Evolutionary conservation across 2,329 filamentous ascomycete species (phyloP).

Genomic region (Ceratocystis albifundus): DNA sequence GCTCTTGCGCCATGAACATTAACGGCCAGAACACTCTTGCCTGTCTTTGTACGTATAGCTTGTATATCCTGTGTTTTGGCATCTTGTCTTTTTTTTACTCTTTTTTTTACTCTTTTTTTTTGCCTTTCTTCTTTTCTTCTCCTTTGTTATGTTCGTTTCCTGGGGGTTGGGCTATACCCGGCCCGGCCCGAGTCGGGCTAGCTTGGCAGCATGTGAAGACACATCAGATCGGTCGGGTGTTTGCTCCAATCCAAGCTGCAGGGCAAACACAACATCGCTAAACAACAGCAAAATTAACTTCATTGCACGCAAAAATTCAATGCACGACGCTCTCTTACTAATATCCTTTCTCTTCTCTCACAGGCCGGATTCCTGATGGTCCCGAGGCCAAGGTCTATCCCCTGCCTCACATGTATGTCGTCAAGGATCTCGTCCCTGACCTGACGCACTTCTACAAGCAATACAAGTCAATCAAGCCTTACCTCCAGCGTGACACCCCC

Average conservation of each 20-base stretch:
- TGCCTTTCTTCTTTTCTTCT: too few species aligned
- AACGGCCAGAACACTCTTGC: constrained; percentile 96
- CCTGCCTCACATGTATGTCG: constrained; percentile 94
- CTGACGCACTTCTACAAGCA: constrained; percentile 99
- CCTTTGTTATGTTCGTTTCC: neutral
- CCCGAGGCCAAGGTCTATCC: constrained; percentile 92
- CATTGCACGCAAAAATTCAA: too few species aligned
- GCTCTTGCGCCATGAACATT: constrained; percentile 99
- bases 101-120: too few species aligned
- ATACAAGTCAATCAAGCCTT: constrained; percentile 99
- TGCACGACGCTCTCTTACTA: neutral
- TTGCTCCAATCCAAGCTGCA: neutral
- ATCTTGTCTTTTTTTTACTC: neutral
- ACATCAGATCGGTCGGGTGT: neutral
- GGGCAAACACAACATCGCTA: neutral
- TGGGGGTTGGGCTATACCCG: neutral
- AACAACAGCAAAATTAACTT: neutral
- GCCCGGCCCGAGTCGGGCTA: constrained; percentile 15
- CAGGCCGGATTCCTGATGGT: constrained; percentile 88
- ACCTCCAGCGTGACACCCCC: constrained; percentile 81
- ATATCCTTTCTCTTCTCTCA: constrained; percentile 6
- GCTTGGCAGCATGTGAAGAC: constrained; percentile 18
- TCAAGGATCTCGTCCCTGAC: constrained; percentile 97
- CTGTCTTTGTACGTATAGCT: constrained; percentile 69
- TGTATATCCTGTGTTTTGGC: neutral